These are phyloP conservation scores for Postia placenta DNA, from an alignment of 768 basidiomycete genomes.

Conservation along the genomic window DNA sequence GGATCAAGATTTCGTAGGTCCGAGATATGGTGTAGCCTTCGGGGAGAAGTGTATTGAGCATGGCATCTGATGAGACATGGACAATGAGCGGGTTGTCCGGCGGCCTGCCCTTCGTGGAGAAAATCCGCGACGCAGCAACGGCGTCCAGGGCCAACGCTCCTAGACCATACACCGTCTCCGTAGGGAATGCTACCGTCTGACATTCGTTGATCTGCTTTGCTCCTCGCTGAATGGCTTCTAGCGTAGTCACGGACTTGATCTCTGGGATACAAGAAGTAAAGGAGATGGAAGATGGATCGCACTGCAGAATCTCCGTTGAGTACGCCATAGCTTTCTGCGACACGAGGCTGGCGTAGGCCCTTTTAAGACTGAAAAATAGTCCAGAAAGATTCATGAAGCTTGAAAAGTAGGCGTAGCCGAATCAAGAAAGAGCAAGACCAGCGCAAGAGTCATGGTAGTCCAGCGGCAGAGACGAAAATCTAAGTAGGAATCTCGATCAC, in stretches of 20 bases:
- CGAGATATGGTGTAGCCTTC: conserved; percentile 47
- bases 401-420: no score
- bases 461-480: no score
- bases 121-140: conserved; percentile 67
- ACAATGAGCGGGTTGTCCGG: conserved; percentile 97
- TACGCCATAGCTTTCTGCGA: conserved; percentile 12
- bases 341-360: neutral
- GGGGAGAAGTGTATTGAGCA: conserved; percentile 78
- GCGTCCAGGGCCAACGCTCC: conserved; percentile 74
- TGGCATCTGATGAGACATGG: conserved; percentile 80
- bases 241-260: conserved; percentile 46
- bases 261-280: conserved; percentile 47
- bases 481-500: no score
- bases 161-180: conserved; percentile 98
- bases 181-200: conserved; percentile 82
- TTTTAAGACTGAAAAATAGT: neutral
- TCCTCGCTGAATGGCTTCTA: conserved; percentile 48
- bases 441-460: no score
- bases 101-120: conserved; percentile 85
- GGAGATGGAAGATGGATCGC: conserved; percentile 56
- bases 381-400: neutral
- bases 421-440: no score
- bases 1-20: conserved; percentile 70
- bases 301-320: conserved; percentile 43
- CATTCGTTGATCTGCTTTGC: conserved; percentile 44